Evolutionary conservation across 139 green algal species (phyloP), one percentile per base, ranked within the genome.

Genomic region (Bryopsis sp.): DNA sequence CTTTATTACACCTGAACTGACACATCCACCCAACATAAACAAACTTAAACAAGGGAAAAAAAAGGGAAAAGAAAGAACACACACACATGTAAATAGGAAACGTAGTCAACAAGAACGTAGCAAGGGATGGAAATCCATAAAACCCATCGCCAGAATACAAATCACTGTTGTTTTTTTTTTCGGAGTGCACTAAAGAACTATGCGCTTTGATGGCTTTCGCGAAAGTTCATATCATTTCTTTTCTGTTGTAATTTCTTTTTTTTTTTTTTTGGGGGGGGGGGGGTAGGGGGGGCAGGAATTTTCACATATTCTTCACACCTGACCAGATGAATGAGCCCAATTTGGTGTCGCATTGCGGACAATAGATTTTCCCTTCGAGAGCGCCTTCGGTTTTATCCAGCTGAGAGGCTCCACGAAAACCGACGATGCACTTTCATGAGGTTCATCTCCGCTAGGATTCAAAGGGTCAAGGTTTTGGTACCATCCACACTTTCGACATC

Each of bases 301-400:
- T 54, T 11, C 19, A 19, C 43, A 19, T 19, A 54, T 19, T 54
- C 15, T 47, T n/a, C 78, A 19, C 38, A 87, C 88, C 87, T 58
- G 86, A 78, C 89, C 89, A 95, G 75, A 92, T 91, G 74, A 90
- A 95, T 0, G 82, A 89, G 0, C 89, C 89, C 61, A 95, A 78
- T 1, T 85, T 71, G 3, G 75, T 71, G 19, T 67, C 64, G 73
- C 87, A 92, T 11, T 70, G 72, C 3, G 84, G 85, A 80, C 89
- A 96, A 79, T 94, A 91, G 36, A 96, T 74, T 78, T 96, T 96
- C 19, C 90, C 90, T 58, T 87, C 72, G 7, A 84, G 72, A 8
- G 70, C 67, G 0, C 85, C 85, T 34, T 78, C 29, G 57, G 68
- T 8, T 74, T 61, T 89, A 96, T 96, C 89, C 89, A 96, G 0